phyloP scores from a whole-genome alignment of 495 filamentous ascomycete species.

The Pyronema omphalodes region DNA sequence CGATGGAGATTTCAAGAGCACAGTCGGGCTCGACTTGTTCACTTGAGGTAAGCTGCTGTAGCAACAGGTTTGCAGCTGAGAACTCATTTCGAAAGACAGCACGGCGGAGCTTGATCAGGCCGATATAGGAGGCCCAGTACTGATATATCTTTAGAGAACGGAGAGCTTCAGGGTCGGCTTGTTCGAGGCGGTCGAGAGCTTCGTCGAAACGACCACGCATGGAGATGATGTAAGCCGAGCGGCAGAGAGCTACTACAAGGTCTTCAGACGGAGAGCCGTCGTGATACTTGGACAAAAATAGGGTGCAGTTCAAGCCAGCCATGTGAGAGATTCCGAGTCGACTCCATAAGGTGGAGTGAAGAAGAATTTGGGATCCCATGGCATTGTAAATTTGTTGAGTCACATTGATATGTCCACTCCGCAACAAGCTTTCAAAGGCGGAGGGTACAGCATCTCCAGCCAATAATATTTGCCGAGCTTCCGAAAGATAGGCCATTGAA shows the following conservation, averaged over 20 bases:
- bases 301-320: slow-evolving; percentile 48
- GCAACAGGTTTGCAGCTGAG: slow-evolving; percentile 45
- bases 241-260: slow-evolving; percentile 46
- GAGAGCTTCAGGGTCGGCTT: slow-evolving; percentile 45
- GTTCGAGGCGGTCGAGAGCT: slow-evolving; percentile 46
- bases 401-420: slow-evolving; percentile 65
- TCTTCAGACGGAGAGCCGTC: slow-evolving; percentile 53
- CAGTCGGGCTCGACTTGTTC: slow-evolving; percentile 46
- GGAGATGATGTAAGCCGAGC: slow-evolving; percentile 36
- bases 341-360: slow-evolving; percentile 54
- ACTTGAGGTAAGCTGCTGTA: slow-evolving; percentile 41
- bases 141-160: slow-evolving; percentile 62
- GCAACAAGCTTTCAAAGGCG: slow-evolving; percentile 58
- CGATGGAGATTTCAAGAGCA: slow-evolving; percentile 45
- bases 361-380: slow-evolving; percentile 51
- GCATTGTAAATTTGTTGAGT: slow-evolving; percentile 53
- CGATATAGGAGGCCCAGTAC: slow-evolving; percentile 56
- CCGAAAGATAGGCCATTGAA: slow-evolving; percentile 68
- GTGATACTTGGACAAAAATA: slow-evolving; percentile 59
- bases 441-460: slow-evolving; percentile 65
- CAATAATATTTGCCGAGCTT: slow-evolving; percentile 60
- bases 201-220: slow-evolving; percentile 55
- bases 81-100: slow-evolving; percentile 46
- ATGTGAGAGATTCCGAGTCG: slow-evolving; percentile 53
- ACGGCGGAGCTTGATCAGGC: slow-evolving; percentile 49